A percentile compares a stretch with the other conserved stretches of the same genome.
Evolutionary conservation across 345 rosid species (phyloP).

Genomic region (Arabidopsis suecica): DNA sequence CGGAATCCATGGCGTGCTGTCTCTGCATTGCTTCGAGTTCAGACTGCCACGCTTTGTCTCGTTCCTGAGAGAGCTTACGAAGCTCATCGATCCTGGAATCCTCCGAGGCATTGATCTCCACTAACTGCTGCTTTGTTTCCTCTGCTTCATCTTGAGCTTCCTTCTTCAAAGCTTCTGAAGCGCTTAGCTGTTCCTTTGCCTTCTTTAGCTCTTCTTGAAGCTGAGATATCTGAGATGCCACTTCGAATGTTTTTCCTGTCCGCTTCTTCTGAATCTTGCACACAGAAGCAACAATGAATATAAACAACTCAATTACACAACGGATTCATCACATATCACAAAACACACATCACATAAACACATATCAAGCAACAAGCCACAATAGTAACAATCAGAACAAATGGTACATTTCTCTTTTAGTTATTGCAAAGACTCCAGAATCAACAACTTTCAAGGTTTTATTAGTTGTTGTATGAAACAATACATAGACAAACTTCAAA

Average conservation of each 20-base stretch:
- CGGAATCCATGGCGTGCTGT: slow-evolving; percentile 80
- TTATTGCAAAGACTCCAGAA: slow-evolving; percentile 3
- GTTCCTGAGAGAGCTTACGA: slow-evolving; percentile 78
- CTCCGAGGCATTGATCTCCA: slow-evolving; percentile 80
- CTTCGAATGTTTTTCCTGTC: slow-evolving; percentile 56
- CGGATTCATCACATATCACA: background rate
- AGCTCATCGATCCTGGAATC: slow-evolving; percentile 83
- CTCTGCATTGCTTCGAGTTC: slow-evolving; percentile 95
- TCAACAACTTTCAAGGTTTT: slow-evolving; percentile 9
- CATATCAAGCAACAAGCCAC: slow-evolving; percentile 9
- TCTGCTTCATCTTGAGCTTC: slow-evolving; percentile 77
- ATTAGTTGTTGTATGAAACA: background rate
- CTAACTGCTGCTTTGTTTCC: slow-evolving; percentile 73
- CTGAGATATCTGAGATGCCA: slow-evolving; percentile 70
- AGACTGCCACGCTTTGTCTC: slow-evolving; percentile 94
- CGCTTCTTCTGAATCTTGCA: slow-evolving; percentile 65
- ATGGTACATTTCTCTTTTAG: slow-evolving; percentile 11
- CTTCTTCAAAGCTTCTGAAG: slow-evolving; percentile 75
- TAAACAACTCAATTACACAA: background rate
- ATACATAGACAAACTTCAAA: slow-evolving; percentile 22
- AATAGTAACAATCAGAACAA: background rate
- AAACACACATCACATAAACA: background rate
- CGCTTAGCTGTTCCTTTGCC: slow-evolving; percentile 71
- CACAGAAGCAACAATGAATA: slow-evolving; percentile 20
- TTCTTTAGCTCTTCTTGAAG: slow-evolving; percentile 86